Evolutionary conservation across 208 protist species (phyloP).

Genomic region (Naegleria fowleri): DNA sequence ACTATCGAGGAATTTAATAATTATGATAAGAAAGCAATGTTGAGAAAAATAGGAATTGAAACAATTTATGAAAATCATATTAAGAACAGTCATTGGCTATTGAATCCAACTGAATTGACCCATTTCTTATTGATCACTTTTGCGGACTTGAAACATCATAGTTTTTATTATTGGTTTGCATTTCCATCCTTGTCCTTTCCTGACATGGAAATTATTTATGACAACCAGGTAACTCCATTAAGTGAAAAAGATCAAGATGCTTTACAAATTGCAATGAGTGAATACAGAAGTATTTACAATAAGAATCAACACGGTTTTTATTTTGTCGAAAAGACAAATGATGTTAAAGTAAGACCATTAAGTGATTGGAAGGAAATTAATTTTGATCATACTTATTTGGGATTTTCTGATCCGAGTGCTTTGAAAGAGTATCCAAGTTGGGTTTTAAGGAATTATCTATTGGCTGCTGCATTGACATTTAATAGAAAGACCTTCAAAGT

Average conservation of each 20-base stretch:
- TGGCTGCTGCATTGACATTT: slow-evolving; percentile 15
- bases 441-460: slow-evolving; percentile 59
- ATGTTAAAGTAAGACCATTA: background rate
- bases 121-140: slow-evolving; percentile 64
- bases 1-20: slow-evolving; percentile 24
- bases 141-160: slow-evolving; percentile 73
- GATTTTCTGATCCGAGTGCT: slow-evolving; percentile 50
- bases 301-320: background rate
- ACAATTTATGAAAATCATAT: slow-evolving; percentile 56
- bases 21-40: background rate
- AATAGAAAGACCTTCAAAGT: slow-evolving; percentile 26
- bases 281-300: background rate
- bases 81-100: slow-evolving; percentile 38
- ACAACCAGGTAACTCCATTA: background rate
- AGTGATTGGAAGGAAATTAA: background rate
- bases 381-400: slow-evolving; percentile 27
- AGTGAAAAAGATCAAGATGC: background rate
- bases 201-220: background rate
- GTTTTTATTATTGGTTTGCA: slow-evolving; percentile 70
- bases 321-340: background rate
- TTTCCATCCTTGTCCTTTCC: slow-evolving; percentile 56
- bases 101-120: slow-evolving; percentile 49
- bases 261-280: background rate
- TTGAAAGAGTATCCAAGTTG: slow-evolving; percentile 47
- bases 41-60: background rate